A percentile compares a stretch with the other conserved stretches of the same genome.
Conservation (phyloP, 495 filamentous ascomycete species). For the Parmelia sp. region DNA sequence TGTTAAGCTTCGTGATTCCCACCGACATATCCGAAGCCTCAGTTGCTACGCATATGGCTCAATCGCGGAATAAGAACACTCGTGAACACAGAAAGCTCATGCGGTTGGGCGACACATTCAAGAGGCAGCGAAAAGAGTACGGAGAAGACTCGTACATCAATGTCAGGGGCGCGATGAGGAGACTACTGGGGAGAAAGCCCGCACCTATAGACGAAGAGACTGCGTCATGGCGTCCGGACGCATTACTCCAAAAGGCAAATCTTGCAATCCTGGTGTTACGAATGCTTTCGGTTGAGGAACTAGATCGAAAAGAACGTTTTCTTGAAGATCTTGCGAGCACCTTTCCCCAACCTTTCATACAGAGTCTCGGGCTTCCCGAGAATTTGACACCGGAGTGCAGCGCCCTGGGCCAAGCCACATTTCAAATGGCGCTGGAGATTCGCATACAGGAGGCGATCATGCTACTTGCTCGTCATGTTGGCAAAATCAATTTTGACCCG, state of each 20-base stretch:
- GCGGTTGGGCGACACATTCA: conserved; percentile 25
- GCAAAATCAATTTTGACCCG: conserved; percentile 29
- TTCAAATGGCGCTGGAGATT: conserved; percentile 36
- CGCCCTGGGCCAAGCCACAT: conserved; percentile 29
- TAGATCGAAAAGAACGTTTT: conserved; percentile 18
- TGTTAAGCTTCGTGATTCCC: conserved; percentile 33
- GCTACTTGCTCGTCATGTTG: conserved; percentile 19
- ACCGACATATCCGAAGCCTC: conserved; percentile 21
- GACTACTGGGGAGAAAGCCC: conserved; percentile 24
- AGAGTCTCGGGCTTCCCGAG: conserved; percentile 18
- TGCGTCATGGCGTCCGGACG: conserved; percentile 30
- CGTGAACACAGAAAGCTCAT: conserved; percentile 27
- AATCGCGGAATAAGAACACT: conserved; percentile 32
- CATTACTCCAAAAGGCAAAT: conserved; percentile 39
- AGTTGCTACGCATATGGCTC: conserved; percentile 24
- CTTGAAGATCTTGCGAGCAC: conserved; percentile 28
- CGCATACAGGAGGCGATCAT: conserved; percentile 37
- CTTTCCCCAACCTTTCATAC: conserved; percentile 34
- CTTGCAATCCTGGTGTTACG: conserved; percentile 33
- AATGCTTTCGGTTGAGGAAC: conserved; percentile 22
- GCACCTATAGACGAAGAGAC: conserved; percentile 19
- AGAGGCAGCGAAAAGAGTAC: conserved; percentile 26
- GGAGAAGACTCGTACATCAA: conserved; percentile 31
- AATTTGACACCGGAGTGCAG: conserved; percentile 25
- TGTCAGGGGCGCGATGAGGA: conserved; percentile 22